phyloP scores from a whole-genome alignment of 805 yeast genomes.

The Wickerhamia fluorescens region DNA sequence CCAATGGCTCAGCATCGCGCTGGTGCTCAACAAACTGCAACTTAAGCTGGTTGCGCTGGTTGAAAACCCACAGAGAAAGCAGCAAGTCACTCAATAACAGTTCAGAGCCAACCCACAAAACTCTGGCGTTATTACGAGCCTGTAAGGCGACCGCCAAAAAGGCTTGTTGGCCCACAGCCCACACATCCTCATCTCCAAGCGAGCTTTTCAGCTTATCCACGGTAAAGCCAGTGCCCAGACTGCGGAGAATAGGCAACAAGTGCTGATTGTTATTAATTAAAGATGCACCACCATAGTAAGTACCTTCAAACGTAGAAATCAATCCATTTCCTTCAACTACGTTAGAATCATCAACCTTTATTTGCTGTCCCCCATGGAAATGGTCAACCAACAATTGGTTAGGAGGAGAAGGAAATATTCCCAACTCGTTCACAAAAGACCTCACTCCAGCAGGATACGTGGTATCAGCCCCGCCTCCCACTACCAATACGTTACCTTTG shows the following conservation, averaged over 20 bases:
- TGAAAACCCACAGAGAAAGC: constrained; percentile 61
- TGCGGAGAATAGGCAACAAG: constrained; percentile 63
- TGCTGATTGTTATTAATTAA: constrained; percentile 61
- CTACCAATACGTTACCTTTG: constrained; percentile 71
- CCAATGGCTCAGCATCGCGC: constrained; percentile 41
- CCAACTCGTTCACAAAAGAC: constrained; percentile 67
- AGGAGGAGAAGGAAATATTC: constrained; percentile 77
- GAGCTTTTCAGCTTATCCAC: constrained; percentile 30
- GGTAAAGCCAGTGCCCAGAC: constrained; percentile 61
- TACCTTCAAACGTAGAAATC: constrained; percentile 3
- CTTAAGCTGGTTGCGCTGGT: constrained; percentile 57
- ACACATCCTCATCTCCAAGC: constrained; percentile 42
- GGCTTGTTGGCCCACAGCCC: constrained; percentile 82
- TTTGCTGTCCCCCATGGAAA: constrained; percentile 34
- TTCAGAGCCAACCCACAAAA: constrained; percentile 72
- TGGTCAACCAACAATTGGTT: constrained; percentile 60
- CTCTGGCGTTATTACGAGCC: constrained; percentile 70
- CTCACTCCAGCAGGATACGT: constrained; percentile 41
- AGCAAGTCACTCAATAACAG: constrained; percentile 35
- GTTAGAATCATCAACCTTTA: constrained; percentile 28
- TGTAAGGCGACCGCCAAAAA: constrained; percentile 73
- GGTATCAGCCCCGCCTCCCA: constrained; percentile 39
- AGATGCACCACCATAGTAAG: constrained; percentile 55
- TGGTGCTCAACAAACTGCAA: constrained; percentile 48
- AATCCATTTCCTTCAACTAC: constrained; percentile 9